Percentiles rank a stretch among this genome's conserved stretches.
phyloP scores from a whole-genome alignment of 2,329 filamentous ascomycete species.

The Purpureocillium lavendulum region DNA sequence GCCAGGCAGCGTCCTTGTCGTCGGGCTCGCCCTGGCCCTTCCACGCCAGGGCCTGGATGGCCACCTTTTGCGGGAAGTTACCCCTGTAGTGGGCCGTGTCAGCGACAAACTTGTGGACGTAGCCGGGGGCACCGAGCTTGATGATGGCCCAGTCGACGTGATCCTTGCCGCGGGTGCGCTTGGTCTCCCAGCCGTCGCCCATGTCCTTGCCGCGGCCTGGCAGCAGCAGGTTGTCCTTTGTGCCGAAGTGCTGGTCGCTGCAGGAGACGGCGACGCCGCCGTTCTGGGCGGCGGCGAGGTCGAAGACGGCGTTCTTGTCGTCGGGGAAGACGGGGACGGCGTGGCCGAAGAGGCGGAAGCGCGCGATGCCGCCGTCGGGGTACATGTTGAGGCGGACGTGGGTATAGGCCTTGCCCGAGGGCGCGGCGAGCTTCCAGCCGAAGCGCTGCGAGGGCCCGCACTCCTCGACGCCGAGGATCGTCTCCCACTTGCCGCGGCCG shows the following conservation, averaged over 20 bases:
- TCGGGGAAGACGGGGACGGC: slow-evolving; percentile 69
- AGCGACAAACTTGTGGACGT: slow-evolving; percentile 58
- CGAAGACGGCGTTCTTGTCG: slow-evolving; percentile 56
- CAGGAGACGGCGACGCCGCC: slow-evolving; percentile 68
- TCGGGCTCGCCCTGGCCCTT: slow-evolving; percentile 43
- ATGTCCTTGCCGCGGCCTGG: slow-evolving; percentile 75
- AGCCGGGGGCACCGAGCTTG: slow-evolving; percentile 57
- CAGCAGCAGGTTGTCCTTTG: slow-evolving; percentile 71
- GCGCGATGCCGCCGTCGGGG: slow-evolving; percentile 74
- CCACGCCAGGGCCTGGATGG: slow-evolving; percentile 55
- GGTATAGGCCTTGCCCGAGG: slow-evolving; percentile 61
- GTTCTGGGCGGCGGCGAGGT: slow-evolving; percentile 71
- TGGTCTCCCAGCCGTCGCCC: slow-evolving; percentile 85
- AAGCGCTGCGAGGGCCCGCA: slow-evolving; percentile 69
- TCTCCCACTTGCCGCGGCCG: slow-evolving; percentile 57
- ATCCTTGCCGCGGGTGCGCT: slow-evolving; percentile 59
- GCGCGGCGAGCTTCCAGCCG: slow-evolving; percentile 57
- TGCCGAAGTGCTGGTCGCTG: slow-evolving; percentile 79
- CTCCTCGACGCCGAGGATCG: slow-evolving; percentile 59
- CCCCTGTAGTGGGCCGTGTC: slow-evolving; percentile 80
- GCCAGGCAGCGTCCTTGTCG: slow-evolving; percentile 53
- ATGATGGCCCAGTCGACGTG: slow-evolving; percentile 80
- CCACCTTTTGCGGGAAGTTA: slow-evolving; percentile 73
- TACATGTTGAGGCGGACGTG: slow-evolving; percentile 80
- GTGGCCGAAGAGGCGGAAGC: slow-evolving; percentile 69